phyloP scores from a whole-genome alignment of 805 yeast species.

The Candida patagonica region DNA sequence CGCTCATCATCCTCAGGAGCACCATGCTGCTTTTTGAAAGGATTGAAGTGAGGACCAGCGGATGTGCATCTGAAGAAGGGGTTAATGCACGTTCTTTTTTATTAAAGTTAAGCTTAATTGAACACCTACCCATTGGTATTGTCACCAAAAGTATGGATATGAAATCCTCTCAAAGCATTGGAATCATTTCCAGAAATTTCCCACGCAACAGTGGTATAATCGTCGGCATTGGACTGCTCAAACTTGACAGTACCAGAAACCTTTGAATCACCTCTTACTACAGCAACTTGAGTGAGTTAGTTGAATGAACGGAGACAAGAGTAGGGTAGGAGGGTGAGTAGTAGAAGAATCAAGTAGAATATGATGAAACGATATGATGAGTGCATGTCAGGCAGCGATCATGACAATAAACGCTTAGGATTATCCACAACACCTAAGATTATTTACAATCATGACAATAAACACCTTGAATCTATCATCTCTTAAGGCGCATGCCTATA shows the following conservation, averaged over 20 bases:
- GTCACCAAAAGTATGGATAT: constrained; percentile 96
- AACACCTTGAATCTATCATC: no score
- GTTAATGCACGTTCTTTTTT: neutral
- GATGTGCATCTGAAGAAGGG: constrained; percentile 55
- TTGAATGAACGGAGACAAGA: no score
- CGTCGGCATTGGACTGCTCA: constrained; percentile 71
- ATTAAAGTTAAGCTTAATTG: neutral
- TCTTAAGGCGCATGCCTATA: no score
- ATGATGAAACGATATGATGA: no score
- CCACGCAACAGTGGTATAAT: constrained; percentile 79
- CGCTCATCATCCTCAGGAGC: constrained; percentile 74
- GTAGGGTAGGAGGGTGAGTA: no score
- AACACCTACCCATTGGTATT: constrained; percentile 74
- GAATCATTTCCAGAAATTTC: constrained; percentile 85
- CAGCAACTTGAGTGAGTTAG: constrained; percentile 72
- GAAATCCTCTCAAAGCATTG: constrained; percentile 92
- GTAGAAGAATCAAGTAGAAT: no score
- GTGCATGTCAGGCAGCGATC: no score
- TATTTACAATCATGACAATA: no score
- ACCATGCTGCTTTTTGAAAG: constrained; percentile 83
- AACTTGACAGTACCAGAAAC: constrained; percentile 83
- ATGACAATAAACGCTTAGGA: no score
- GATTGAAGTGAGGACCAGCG: constrained; percentile 97
- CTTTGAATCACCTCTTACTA: constrained; percentile 87
- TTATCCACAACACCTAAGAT: no score